Conservation (phyloP, 805 yeast species). For the Priceomyces castillae region DNA sequence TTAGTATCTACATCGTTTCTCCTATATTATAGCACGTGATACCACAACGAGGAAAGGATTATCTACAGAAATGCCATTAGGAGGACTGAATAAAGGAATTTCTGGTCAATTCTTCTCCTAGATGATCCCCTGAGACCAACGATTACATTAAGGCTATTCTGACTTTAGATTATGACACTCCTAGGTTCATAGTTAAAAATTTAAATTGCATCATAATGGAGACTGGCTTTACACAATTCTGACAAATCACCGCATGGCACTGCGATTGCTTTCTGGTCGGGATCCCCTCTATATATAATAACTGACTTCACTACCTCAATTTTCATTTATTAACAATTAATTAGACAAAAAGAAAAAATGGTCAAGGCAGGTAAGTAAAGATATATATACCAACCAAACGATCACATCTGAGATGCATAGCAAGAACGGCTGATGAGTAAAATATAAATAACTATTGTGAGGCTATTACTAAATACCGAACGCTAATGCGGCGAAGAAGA, state of each 20-base stretch:
- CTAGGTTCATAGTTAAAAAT: too few species aligned
- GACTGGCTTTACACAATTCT: not conserved
- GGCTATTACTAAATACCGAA: not conserved
- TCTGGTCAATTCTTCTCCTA: too few species aligned
- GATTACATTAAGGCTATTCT: too few species aligned
- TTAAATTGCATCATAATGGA: not conserved
- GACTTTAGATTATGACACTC: too few species aligned
- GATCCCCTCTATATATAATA: conserved; percentile 1
- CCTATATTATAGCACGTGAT: too few species aligned
- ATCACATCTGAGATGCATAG: not conserved
- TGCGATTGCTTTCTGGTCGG: conserved; percentile 3
- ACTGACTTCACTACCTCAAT: not conserved
- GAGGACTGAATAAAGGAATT: too few species aligned
- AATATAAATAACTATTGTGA: not conserved
- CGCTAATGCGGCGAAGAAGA: not conserved
- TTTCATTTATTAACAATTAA: not conserved
- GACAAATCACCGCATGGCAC: conserved; percentile 2
- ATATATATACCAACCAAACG: not conserved
- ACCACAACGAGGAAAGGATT: too few species aligned
- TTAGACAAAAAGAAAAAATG: conserved; percentile 33
- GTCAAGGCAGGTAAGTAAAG: conserved; percentile 60
- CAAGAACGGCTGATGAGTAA: not conserved
- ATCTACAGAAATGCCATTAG: too few species aligned
- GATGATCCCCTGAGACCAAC: too few species aligned
- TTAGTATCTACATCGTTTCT: too few species aligned